Evolutionary conservation across 179 eudicot genomes (phyloP).

Genomic region (Silene noctiflora): DNA sequence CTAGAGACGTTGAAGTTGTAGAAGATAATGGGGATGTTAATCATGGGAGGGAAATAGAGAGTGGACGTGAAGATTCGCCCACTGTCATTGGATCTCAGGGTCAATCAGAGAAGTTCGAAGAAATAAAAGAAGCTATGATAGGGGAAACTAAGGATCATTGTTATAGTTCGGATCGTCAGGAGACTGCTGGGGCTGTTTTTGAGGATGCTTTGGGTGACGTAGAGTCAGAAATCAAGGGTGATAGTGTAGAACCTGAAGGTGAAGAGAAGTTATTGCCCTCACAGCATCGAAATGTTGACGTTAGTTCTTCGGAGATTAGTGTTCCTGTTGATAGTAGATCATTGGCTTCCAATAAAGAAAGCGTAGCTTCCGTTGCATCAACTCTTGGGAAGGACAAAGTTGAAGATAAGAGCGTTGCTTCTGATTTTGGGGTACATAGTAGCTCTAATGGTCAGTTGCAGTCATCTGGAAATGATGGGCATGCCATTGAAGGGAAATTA

Average conservation of each 20-base stretch:
- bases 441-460: slow-evolving; percentile 19
- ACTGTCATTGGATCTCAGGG: slow-evolving; percentile 16
- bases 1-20: slow-evolving; percentile 24
- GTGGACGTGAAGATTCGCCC: slow-evolving; percentile 28
- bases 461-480: not conserved
- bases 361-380: not conserved
- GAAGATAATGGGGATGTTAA: slow-evolving; percentile 20
- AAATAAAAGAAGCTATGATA: slow-evolving; percentile 22
- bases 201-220: slow-evolving; percentile 18
- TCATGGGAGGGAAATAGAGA: slow-evolving; percentile 18
- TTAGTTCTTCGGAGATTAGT: slow-evolving; percentile 12
- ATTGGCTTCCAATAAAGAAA: slow-evolving; percentile 21
- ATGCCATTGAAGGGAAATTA: slow-evolving; percentile 23
- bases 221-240: slow-evolving; percentile 18
- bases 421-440: slow-evolving; percentile 23
- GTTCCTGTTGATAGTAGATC: slow-evolving; percentile 19
- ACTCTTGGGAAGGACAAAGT: slow-evolving; percentile 17
- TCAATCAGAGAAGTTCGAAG: slow-evolving; percentile 28
- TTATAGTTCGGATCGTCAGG: slow-evolving; percentile 23
- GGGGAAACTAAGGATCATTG: slow-evolving; percentile 22
- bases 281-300: slow-evolving; percentile 14
- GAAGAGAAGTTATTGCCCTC: slow-evolving; percentile 3
- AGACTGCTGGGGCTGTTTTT: slow-evolving; percentile 22
- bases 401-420: slow-evolving; percentile 23
- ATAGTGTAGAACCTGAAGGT: slow-evolving; percentile 13